Base-by-base conservation (phyloP, 2,329 filamentous ascomycete species). In the Alternaria brassicicola region DNA sequence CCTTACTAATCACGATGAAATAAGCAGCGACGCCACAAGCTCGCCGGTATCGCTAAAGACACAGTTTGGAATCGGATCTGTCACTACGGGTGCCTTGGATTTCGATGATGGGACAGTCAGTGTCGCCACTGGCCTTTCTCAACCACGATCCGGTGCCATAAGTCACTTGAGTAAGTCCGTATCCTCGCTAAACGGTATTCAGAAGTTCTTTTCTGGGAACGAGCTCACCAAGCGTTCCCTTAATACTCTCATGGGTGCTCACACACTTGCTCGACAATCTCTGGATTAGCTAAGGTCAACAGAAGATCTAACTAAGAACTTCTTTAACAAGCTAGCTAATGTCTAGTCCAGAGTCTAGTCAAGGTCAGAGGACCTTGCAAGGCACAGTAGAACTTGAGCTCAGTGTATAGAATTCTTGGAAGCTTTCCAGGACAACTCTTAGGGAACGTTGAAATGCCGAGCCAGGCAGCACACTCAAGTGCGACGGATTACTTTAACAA, bases 131-230 rank as follows among this genome's bases (percentile, higher is more conserved):
- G 56, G 36, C 19, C 41, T 61, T 19, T 30, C 58, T 23, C 23
- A 21, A 25, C 35, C 59, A 6, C 56, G 65, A 10, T 45, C 49
- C 12, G 47, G 46, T 15, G 57, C 63, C 6, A 51, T 57, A 10
- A 38, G 41, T 12, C 46, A 46, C 31, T 41, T 51, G 9, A 46
- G 45, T 19, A 51, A 41, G 23, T 10, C 64, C 4, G 54, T 65
- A 17, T 56, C 60, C 21, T 47, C 54, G 1, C 21, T 67, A n/a
- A 67, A 67, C 48, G 64, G 64, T 21, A 59, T 67, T 3, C 61
- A 65, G 25, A 28, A 64, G n/a, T 21, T 55, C 5, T 56, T 67
- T 6, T 46, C 52, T 9, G 35, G 51, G 2, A 52, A 50, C 10
- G 30, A 54, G 28, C 51, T 64, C 4, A 52, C 53, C 2, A 21